Percentiles rank a stretch among this genome's conserved stretches.
These are phyloP conservation scores for Puccinia horiana DNA, from an alignment of 1,284 basidiomycete genomes.

Conservation along the genomic window DNA sequence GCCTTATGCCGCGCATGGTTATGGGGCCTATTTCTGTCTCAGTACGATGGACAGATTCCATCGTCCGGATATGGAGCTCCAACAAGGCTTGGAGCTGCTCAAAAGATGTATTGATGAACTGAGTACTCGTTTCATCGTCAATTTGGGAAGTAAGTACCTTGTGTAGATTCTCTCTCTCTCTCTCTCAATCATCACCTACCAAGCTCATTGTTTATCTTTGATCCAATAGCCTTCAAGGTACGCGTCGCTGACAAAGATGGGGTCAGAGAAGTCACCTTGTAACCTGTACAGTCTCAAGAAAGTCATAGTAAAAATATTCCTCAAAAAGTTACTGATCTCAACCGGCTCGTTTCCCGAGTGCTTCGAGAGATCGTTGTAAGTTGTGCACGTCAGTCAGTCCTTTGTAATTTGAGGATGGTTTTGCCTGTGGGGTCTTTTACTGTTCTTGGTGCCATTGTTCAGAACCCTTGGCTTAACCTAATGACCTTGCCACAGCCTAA, in stretches of 20 bases:
- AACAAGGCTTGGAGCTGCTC: constrained; percentile 80
- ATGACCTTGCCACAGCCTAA: no score
- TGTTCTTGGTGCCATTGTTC: no score
- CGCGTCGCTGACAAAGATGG: constrained; percentile 90
- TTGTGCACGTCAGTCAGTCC: no score
- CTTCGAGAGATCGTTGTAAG: not conserved
- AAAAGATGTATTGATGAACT: constrained; percentile 86
- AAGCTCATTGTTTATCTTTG: not conserved
- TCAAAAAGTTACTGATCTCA: not conserved
- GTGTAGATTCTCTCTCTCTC: not conserved
- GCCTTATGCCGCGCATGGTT: constrained; percentile 92
- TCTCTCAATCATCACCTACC: not conserved
- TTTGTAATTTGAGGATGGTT: no score
- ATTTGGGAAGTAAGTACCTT: constrained; percentile 43
- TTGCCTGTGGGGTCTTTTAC: no score
- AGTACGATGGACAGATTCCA: constrained; percentile 79
- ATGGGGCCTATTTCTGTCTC: constrained; percentile 87
- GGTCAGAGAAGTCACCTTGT: constrained; percentile 73
- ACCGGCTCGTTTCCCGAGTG: not conserved
- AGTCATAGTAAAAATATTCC: not conserved
- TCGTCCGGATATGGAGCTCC: constrained; percentile 75
- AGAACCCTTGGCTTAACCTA: no score
- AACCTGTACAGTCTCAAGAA: constrained; percentile 25
- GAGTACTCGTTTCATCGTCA: constrained; percentile 66
- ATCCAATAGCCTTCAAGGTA: constrained; percentile 79